phyloP scores from a whole-genome alignment of 169 alveolate genomes.

The Plasmodium malariae region DNA sequence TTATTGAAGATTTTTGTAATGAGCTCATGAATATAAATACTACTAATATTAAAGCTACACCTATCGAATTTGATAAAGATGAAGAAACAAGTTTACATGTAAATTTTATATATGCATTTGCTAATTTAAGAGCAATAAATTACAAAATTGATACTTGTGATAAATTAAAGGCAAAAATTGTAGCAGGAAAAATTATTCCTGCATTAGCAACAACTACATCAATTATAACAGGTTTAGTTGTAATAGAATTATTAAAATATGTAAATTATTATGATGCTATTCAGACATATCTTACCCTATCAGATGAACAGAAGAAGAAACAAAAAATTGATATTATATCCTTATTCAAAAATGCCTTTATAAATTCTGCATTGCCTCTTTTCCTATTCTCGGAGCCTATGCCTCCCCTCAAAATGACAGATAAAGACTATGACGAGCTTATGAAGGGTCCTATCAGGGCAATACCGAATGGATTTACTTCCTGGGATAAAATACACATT shows the following conservation, averaged over 20 bases:
- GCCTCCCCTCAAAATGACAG: conserved; percentile 87
- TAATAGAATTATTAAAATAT: conserved; percentile 93
- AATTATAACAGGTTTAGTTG: conserved; percentile 97
- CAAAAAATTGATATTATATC: conserved; percentile 59
- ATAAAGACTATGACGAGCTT: conserved; percentile 95
- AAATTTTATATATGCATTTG: conserved; percentile 96
- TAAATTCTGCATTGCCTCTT: conserved; percentile 95
- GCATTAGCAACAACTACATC: conserved; percentile 99
- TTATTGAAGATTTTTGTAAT: conserved; percentile 40
- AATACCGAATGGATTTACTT: conserved; percentile 95
- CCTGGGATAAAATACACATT: conserved; percentile 97
- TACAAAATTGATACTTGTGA: conserved; percentile 95
- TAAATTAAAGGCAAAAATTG: conserved; percentile 96
- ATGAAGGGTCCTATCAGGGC: conserved; percentile 96
- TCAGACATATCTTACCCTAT: conserved; percentile 45
- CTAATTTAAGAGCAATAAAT: conserved; percentile 98
- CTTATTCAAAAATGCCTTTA: conserved; percentile 95
- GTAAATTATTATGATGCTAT: conserved; percentile 75
- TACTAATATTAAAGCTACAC: conserved; percentile 28
- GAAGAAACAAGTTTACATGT: conserved; percentile 98
- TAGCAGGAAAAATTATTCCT: conserved; percentile 99
- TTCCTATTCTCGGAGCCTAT: conserved; percentile 93
- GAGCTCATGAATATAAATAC: conserved; percentile 31
- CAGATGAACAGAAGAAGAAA: conserved; percentile 24
- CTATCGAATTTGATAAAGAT: conserved; percentile 97